A percentile compares a stretch with the other conserved stretches of the same genome.
Conservation (phyloP, 75 land plant genomes). For the Sequoia sempervirens region DNA sequence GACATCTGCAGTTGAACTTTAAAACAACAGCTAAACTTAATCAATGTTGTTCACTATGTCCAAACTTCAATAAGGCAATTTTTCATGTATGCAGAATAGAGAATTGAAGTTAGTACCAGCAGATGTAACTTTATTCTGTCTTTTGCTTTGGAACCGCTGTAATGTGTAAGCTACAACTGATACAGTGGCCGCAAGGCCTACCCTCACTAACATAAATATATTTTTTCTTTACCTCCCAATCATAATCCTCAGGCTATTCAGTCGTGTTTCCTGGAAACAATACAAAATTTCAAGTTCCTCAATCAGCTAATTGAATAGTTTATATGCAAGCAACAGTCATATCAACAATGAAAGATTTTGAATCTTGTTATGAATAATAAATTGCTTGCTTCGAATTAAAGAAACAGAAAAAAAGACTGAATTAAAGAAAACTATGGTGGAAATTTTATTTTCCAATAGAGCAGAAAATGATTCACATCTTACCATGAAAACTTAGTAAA, state of each 20-base stretch:
- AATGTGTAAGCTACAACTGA: conserved; percentile 75
- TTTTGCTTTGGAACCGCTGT: conserved; percentile 35
- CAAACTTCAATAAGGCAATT: neutral
- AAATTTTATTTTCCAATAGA: neutral
- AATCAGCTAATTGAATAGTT: neutral
- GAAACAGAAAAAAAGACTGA: neutral
- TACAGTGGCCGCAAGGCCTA: conserved; percentile 72
- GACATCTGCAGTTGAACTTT: neutral
- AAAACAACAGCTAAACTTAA: neutral
- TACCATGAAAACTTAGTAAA: neutral
- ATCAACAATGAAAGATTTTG: neutral
- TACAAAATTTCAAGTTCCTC: neutral
- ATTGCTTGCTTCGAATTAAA: neutral
- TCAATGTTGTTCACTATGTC: neutral
- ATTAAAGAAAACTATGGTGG: neutral
- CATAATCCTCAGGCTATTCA: conserved; percentile 8
- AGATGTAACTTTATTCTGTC: conserved; percentile 14
- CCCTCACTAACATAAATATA: conserved; percentile 67
- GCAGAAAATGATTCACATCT: neutral
- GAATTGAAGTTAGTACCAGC: conserved; percentile 23
- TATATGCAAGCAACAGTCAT: neutral
- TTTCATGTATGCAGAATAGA: neutral
- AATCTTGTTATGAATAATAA: neutral
- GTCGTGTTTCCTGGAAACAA: neutral
- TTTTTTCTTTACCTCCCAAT: conserved; percentile 5